Base-by-base conservation (phyloP, 106 monocot species). In the Dendrobium officinale region DNA sequence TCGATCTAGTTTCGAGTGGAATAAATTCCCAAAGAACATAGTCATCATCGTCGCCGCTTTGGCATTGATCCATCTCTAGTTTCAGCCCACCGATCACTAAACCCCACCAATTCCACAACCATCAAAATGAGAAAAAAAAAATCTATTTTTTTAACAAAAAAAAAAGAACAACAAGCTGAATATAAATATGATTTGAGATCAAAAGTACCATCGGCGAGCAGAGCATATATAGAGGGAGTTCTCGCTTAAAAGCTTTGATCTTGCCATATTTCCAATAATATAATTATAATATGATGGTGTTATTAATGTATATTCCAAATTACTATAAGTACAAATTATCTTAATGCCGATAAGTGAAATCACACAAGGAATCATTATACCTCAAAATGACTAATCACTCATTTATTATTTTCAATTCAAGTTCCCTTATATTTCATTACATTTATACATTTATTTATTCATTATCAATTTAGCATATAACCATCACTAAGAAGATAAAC, bases 11-110 rank as follows among this genome's bases (percentile, higher is more conserved):
- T 51, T 88, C 85, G 4, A 82, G 51, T 26, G 90, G 83, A 79
- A 90, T 85, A 86, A 87, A 87, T 77, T 92, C 85, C 77, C 87
- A 85, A 20, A 83, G 45, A 40, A 75, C 87, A 19, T 31, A 48
- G 22, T n/a, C 26, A 64, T 64, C 64, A 64, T 1, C 24, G 40
- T 55, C 74, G 44, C 54, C 77, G 6, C 51, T 75, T 80, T 82
- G 75, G 70, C 87, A 87, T 79, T 82, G 73, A 64, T 88, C 79
- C 55, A 85, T 31, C 74, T 94, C 91, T 33, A 85, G 83, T 85
- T 87, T 90, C 80, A 91, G 55, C 15, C 41, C 75, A 3, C 77
- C 80, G 49, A 97, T 90, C 77, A 86, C 96, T 97, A 83, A 81
- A 81, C 2, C 31, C 31, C 31, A 1, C 31, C 31, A 31, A 31